A percentile compares a stretch with the other conserved stretches of the same genome.
These are phyloP conservation scores for Malus sieversii DNA, from an alignment of 306 rosid genomes.

Conservation along the genomic window DNA sequence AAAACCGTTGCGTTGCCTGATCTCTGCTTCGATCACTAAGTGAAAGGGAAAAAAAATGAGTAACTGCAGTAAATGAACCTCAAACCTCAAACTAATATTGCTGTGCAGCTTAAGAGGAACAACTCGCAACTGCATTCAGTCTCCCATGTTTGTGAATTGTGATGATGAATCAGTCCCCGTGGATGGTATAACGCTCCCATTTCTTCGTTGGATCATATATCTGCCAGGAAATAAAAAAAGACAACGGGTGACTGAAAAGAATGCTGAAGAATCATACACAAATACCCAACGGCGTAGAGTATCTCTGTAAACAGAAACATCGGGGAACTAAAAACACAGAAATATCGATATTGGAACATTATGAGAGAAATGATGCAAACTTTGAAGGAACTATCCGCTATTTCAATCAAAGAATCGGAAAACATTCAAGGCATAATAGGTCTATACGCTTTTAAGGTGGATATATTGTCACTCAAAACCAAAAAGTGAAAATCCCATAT, in stretches of 20 bases:
- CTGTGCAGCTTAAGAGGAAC: neutral
- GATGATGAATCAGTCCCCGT: slow-evolving; percentile 21
- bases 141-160: neutral
- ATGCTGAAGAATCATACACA: neutral
- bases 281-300: neutral
- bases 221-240: neutral
- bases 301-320: neutral
- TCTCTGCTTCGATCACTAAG: neutral
- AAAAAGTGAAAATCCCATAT: neutral
- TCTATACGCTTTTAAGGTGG: neutral
- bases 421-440: neutral
- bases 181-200: slow-evolving; percentile 36
- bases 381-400: neutral
- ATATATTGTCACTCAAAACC: neutral
- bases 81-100: neutral
- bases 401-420: neutral
- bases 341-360: neutral
- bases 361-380: neutral
- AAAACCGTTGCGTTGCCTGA: neutral
- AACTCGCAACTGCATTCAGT: neutral
- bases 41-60: neutral
- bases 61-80: neutral
- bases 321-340: neutral
- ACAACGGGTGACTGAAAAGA: neutral
- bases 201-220: slow-evolving; percentile 34